These are phyloP conservation scores for Colletotrichum incanum DNA, from an alignment of 2,329 filamentous ascomycete species.

Conservation along the genomic window DNA sequence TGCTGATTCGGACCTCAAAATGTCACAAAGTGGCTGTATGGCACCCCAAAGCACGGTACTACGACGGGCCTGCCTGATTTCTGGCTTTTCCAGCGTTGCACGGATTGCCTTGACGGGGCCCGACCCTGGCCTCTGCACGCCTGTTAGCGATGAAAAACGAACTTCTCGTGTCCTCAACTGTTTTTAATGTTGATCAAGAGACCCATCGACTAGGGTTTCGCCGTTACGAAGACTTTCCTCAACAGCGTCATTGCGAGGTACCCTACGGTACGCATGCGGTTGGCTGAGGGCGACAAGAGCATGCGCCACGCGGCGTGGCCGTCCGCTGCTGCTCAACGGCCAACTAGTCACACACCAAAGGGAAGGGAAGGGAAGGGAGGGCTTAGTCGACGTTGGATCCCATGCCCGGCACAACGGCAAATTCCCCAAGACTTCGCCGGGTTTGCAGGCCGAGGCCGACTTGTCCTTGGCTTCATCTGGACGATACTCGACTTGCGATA, in stretches of 20 bases:
- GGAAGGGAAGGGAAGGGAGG: slow-evolving; percentile 21
- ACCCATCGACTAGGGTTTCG: not conserved
- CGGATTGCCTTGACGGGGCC: slow-evolving; percentile 38
- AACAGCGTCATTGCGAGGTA: not conserved
- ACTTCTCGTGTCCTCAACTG: slow-evolving; percentile 4
- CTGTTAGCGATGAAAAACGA: slow-evolving; percentile 4
- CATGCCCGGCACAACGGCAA: slow-evolving; percentile 27
- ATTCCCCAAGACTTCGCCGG: slow-evolving; percentile 5
- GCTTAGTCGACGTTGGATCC: slow-evolving; percentile 36
- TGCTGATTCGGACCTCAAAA: slow-evolving; percentile 21
- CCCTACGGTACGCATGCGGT: not conserved
- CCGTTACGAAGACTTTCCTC: not conserved
- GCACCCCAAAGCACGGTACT: slow-evolving; percentile 2
- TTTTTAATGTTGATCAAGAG: not conserved
- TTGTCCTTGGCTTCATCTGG: not conserved
- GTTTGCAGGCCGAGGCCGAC: slow-evolving; percentile 18
- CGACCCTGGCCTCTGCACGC: slow-evolving; percentile 26
- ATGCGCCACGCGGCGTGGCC: slow-evolving; percentile 40
- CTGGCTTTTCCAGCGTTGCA: slow-evolving; percentile 22
- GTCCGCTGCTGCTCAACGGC: slow-evolving; percentile 29
- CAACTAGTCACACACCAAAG: slow-evolving; percentile 24
- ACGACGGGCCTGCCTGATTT: slow-evolving; percentile 27
- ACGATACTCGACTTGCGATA: slow-evolving; percentile 3
- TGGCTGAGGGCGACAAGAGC: slow-evolving; percentile 20
- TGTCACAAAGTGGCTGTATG: not conserved